Evolutionary conservation across 179 eudicot genomes (phyloP), one percentile per base, ranked within the genome.

Genomic region (Heliamphora pulchella): DNA sequence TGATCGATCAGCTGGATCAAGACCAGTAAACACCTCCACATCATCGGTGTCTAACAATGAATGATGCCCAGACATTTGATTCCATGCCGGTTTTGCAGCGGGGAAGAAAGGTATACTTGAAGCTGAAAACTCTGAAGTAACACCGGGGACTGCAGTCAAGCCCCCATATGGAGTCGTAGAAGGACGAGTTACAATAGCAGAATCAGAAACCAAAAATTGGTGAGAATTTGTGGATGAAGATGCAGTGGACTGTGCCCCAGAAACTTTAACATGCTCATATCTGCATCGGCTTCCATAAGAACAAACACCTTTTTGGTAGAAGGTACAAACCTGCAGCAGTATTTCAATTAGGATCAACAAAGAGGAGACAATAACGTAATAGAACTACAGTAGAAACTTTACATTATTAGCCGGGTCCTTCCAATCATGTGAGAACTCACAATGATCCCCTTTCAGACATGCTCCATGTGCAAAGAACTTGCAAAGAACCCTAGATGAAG

Each of bases 381-480:
- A 22, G 41, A 11, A 75, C 11, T n/a, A 71, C 74, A 61, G 64
- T 9, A 43, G 78, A 78, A 78, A 59, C 43, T 59, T 75, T 91
- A 90, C 97, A 85, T 91, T 93, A 80, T 91, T 91, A 44, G 97
- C 79, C 51, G 97, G 94, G 82, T 88, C 91, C 70, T 85, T 93
- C 98, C 97, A 90, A 75, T 93, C 97, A 85, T 95, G 97, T 17
- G 92, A 90, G 80, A 87, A 95, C 86, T 93, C 95, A 80, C 98
- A 95, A 81, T 88, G 83, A 22, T 90, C 97, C 77, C 97, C 98
- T 86, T 95, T 95, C 10, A 95, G 80, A 82, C 98, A 95, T 55
- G 95, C 97, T 73, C 98, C 98, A 73, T 91, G 92, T 14, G 88
- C 93, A 77, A 85, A 95, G 84, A 93, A 93, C 88, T 93, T 95